Evolutionary conservation across 129 eudicot species (phyloP).

Genomic region (Rutidosis leptorrhynchoides): DNA sequence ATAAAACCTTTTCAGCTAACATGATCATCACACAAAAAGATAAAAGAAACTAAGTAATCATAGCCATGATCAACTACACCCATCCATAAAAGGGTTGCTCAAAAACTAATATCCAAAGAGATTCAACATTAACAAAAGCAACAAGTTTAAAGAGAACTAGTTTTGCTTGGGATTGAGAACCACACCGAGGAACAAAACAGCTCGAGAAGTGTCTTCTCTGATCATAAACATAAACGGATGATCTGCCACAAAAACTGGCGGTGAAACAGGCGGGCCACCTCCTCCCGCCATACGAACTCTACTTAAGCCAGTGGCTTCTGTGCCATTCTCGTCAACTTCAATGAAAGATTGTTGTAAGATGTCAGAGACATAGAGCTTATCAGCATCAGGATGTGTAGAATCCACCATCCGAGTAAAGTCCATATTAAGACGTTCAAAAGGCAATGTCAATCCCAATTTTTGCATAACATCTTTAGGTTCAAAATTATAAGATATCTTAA

Average conservation of each 20-base stretch:
- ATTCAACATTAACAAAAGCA: too few species aligned
- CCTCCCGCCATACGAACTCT: background rate
- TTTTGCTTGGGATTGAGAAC: background rate
- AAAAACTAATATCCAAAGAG: too few species aligned
- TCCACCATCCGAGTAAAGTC: background rate
- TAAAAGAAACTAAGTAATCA: too few species aligned
- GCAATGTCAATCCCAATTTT: background rate
- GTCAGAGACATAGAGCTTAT: background rate
- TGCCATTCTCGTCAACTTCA: background rate
- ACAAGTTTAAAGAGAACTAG: too few species aligned
- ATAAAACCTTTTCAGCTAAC: too few species aligned
- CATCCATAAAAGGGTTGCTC: too few species aligned
- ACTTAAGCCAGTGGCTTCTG: background rate
- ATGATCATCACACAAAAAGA: too few species aligned
- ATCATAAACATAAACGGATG: slow-evolving; percentile 4
- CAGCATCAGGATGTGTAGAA: background rate
- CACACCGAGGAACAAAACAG: background rate
- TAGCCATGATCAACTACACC: too few species aligned
- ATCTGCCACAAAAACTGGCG: background rate
- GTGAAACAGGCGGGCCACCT: background rate
- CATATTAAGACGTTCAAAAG: background rate
- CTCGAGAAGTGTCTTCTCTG: background rate
- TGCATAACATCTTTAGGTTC: background rate
- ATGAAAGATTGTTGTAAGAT: background rate
- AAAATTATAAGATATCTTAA: background rate